Evolutionary conservation across 2,329 filamentous ascomycete genomes (phyloP).

Genomic region (Aureobasidium sp.): DNA sequence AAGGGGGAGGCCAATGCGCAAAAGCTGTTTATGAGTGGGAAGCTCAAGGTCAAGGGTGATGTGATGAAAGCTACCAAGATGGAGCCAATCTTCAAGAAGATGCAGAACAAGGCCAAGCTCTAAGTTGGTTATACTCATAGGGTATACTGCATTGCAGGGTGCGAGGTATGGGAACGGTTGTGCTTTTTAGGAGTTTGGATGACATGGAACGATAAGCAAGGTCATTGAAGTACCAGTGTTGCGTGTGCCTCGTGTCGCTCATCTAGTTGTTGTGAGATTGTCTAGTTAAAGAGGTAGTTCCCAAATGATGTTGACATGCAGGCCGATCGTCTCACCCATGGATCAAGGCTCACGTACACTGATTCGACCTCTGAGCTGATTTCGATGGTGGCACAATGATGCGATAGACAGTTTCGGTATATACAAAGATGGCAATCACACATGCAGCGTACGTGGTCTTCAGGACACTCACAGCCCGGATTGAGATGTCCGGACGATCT

Average conservation of each 20-base stretch:
- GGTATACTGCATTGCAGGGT: not conserved
- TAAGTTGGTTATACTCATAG: not conserved
- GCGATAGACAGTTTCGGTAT: not conserved
- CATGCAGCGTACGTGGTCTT: not conserved
- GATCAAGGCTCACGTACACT: not conserved
- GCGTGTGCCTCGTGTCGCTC: not conserved
- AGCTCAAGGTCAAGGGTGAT: slow-evolving; percentile 96
- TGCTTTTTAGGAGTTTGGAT: not conserved
- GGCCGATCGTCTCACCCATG: no score
- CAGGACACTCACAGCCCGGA: no score
- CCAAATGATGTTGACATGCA: not conserved
- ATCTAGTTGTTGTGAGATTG: no score
- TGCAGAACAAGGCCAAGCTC: slow-evolving; percentile 75
- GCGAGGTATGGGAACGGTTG: not conserved
- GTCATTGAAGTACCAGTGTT: not conserved
- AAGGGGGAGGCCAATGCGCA: slow-evolving; percentile 88
- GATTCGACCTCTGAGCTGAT: not conserved
- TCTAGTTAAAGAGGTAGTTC: not conserved
- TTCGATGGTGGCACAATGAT: not conserved
- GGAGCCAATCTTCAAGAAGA: slow-evolving; percentile 86
- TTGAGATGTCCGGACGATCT: not conserved
- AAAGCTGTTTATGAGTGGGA: slow-evolving; percentile 94
- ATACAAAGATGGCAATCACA: not conserved
- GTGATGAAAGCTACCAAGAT: slow-evolving; percentile 98
- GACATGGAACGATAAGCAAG: not conserved